Base-by-base conservation (phyloP, 495 filamentous ascomycete genomes). In the Aspergillus kassunensis region DNA sequence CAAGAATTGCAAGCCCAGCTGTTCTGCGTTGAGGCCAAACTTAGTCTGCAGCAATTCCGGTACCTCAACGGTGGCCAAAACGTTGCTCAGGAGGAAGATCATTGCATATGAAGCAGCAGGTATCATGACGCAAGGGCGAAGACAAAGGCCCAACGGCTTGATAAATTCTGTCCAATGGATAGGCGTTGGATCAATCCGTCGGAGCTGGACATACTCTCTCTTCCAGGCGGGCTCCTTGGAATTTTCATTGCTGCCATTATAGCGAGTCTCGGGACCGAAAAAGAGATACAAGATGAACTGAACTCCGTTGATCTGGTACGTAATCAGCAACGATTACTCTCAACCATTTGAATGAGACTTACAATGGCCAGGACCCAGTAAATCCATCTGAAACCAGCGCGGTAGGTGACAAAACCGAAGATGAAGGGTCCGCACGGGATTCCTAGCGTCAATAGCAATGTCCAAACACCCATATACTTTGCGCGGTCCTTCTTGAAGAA, bases 211-310 rank as follows among this genome's bases (percentile, higher is more conserved):
- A 53, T 80, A 80, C 56, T 76, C 56, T 33, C 65, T 65, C 39
- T 72, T 69, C 44, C 44, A 46, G 12, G 57, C 58, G n/a, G 70
- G 21, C 30, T 37, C 39, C 12, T 52, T 52, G 11, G 49, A 41
- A 12, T 66, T 56, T n/a, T 63, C 45, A 8, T 54, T 53, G 8
- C 53, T 35, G 19, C 65, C 65, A 35, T 78, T 60, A 48, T 81
- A 82, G 33, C 73, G 77, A 8, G 80, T 80, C 65, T 84, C 80
- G 1, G 77, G 75, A n/a, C 77, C 74, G 51, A 82, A 69, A 67
- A 80, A 73, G 43, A 81, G 37, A 42, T 76, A 83, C 1, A 78
- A 58, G 27, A 84, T 59, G 40, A 81, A 73, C 55, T 82, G 68
- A 21, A 67, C 65, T 7, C 57, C 77, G 51, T 82, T 82, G 40